Base-by-base conservation (phyloP, 192 early-diverging fungal genomes). In the Backusella psychrophila region DNA sequence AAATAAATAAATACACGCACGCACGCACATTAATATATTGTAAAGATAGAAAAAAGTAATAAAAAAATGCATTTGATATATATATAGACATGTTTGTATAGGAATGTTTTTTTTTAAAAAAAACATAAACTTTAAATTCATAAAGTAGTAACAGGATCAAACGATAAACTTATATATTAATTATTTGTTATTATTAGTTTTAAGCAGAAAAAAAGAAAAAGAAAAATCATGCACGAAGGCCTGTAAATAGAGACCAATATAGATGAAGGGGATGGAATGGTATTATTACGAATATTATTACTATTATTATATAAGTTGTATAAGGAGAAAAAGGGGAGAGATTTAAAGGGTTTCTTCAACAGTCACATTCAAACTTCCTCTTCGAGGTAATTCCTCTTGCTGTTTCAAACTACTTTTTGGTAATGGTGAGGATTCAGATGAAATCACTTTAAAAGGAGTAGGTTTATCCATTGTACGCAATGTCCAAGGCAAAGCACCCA, bases 401-500 rank as follows among this genome's bases (percentile, higher is more conserved):
- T 46, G 21, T 34, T 71, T 71, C 9, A 29, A 36, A 49, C 39
- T 46, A 49, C 39, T 46, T 71, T 71, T 71, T n/a, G 70, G 70
- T 49, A 71, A 71, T 9, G 70, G 70, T 33, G 70, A 49, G 3
- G 70, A 71, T 49, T 71, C 70, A 12, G 70, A 71, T 14, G 41
- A 46, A 71, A 71, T 49, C 6, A 71, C 44, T 33, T 46, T 46
- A 6, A 44, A 44, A 1, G 29, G 35, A 2, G 39, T 36, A 7
- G 42, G 0, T 19, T 46, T 44, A 49, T 29, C 44, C 5, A 29
- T 46, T 31, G 70, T 76, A 59, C 79, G 74, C 19, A 80, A 53
- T 17, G 75, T 72, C 63, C 69, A 75, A 72, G 79, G 75, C 59
- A 80, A 69, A 31, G 79, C 68, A 6, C 79, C 79, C 74, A 80